Conservation (phyloP, 306 rosid species). For the Ormosia emarginata region DNA sequence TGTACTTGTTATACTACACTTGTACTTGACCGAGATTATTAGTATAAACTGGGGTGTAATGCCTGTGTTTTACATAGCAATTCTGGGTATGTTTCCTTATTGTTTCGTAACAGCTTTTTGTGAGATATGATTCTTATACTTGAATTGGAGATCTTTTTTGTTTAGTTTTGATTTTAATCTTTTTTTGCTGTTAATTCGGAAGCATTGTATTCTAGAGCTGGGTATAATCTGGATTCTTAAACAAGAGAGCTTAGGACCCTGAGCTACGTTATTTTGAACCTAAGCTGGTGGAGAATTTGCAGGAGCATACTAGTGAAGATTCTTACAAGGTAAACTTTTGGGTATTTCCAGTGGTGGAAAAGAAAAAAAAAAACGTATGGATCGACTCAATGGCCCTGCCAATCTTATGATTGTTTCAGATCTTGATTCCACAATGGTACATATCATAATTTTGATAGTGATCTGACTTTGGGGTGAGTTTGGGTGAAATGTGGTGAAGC, state of each 20-base stretch:
- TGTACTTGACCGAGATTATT: not conserved
- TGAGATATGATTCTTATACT: not conserved
- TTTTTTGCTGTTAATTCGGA: not conserved
- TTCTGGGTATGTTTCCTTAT: not conserved
- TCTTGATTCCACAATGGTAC: constrained; percentile 84
- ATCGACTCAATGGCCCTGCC: constrained; percentile 51
- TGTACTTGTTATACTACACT: not conserved
- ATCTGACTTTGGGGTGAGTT: not conserved
- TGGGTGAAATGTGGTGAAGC: not conserved
- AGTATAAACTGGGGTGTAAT: not conserved
- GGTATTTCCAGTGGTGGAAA: constrained; percentile 3
- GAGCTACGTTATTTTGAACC: not conserved
- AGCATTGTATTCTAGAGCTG: not conserved
- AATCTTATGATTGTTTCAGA: constrained; percentile 81
- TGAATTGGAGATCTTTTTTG: not conserved
- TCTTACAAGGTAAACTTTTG: not conserved
- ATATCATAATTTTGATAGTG: constrained; percentile 2
- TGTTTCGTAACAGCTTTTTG: not conserved
- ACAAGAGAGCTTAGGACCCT: not conserved
- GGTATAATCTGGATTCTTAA: not conserved
- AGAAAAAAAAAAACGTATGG: constrained; percentile 34
- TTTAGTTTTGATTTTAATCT: not conserved
- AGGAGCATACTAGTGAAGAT: not conserved
- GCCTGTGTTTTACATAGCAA: not conserved
- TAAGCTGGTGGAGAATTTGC: constrained; percentile 6